Evolutionary conservation across 306 rosid genomes (phyloP).

Genomic region (Ormosia emarginata): DNA sequence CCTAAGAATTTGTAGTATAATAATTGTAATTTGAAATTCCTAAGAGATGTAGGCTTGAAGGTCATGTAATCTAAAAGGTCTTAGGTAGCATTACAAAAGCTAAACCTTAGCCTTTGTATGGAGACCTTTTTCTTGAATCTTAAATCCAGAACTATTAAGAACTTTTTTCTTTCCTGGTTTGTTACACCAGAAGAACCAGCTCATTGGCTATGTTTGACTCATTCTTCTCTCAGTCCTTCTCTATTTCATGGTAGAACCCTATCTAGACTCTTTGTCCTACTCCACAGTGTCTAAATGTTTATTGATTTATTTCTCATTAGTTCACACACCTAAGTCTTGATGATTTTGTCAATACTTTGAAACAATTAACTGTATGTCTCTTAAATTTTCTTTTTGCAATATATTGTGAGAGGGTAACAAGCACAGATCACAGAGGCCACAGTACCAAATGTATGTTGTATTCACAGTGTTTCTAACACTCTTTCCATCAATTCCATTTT

Average conservation of each 20-base stretch:
- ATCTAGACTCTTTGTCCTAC: neutral
- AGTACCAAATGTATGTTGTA: neutral
- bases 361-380: neutral
- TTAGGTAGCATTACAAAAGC: neutral
- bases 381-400: neutral
- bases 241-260: slow-evolving; percentile 11
- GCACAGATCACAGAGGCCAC: neutral
- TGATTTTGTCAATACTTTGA: neutral
- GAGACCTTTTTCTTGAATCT: neutral
- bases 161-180: neutral
- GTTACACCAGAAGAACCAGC: neutral
- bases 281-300: neutral
- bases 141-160: neutral
- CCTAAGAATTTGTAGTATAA: neutral
- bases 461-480: neutral
- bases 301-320: neutral
- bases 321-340: neutral
- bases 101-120: neutral
- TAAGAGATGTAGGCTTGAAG: neutral
- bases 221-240: neutral
- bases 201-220: neutral
- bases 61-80: neutral
- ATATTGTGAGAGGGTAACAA: neutral
- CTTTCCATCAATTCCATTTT: neutral
- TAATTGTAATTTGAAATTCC: neutral